Percentiles rank a stretch among this genome's conserved stretches.
These are phyloP conservation scores for Diplodia mutila DNA, from an alignment of 2,329 filamentous ascomycete species.

Conservation along the genomic window DNA sequence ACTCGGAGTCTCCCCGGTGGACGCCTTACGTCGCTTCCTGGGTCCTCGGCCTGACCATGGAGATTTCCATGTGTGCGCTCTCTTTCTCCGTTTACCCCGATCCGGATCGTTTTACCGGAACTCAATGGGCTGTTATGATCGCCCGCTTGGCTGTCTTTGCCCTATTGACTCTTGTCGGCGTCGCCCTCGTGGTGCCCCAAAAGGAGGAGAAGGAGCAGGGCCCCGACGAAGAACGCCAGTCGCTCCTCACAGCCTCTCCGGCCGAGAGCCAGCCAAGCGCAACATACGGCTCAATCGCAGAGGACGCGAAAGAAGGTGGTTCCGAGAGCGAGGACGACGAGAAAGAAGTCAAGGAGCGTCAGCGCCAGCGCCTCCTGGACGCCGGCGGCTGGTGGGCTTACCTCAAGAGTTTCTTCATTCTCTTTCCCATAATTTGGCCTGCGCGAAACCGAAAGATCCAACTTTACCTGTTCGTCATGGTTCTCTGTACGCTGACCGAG, in stretches of 20 bases:
- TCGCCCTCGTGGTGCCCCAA: slow-evolving; percentile 7
- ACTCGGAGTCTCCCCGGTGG: slow-evolving; percentile 36
- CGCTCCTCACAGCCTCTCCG: slow-evolving; percentile 56
- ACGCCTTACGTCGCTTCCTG: slow-evolving; percentile 42
- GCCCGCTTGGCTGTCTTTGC: slow-evolving; percentile 35
- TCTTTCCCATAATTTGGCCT: slow-evolving; percentile 81
- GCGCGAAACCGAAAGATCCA: slow-evolving; percentile 68
- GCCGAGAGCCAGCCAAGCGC: slow-evolving; percentile 32
- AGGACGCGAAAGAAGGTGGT: slow-evolving; percentile 36
- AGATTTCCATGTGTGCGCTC: slow-evolving; percentile 37
- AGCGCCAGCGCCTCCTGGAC: slow-evolving; percentile 68
- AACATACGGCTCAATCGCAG: slow-evolving; percentile 44
- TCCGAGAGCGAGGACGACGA: slow-evolving; percentile 55
- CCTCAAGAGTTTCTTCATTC: slow-evolving; percentile 71
- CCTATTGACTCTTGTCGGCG: slow-evolving; percentile 30
- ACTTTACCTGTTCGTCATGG: slow-evolving; percentile 67
- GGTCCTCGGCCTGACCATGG: slow-evolving; percentile 38
- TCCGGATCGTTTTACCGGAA: slow-evolving; percentile 29
- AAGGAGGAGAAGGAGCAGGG: slow-evolving; percentile 34
- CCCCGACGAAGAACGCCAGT: slow-evolving; percentile 62
- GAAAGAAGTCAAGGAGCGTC: slow-evolving; percentile 58
- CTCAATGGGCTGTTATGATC: slow-evolving; percentile 34
- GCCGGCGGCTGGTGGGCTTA: slow-evolving; percentile 80
- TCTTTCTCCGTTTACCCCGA: slow-evolving; percentile 28
- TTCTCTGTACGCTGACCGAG: slow-evolving; percentile 67